Conservation (phyloP, 805 yeast genomes). For the Torulaspora maleeae region DNA sequence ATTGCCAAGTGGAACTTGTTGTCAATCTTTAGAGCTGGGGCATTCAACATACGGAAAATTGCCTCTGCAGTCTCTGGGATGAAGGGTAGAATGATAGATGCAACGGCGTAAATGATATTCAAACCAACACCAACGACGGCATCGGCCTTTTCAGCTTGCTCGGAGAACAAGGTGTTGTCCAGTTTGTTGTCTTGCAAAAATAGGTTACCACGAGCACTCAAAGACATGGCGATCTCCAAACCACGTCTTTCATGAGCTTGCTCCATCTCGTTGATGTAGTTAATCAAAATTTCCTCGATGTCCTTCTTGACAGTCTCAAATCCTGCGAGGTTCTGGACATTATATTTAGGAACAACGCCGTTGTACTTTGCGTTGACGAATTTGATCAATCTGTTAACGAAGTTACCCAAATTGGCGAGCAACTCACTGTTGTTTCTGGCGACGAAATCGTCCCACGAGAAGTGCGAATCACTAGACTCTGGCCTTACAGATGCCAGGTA, state of each 20-base stretch:
- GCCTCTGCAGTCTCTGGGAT: constrained; percentile 78
- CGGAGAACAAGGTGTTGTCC: constrained; percentile 77
- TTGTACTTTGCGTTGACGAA: constrained; percentile 86
- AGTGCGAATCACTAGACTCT: constrained; percentile 92
- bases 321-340: constrained; percentile 44
- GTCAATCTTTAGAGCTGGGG: constrained; percentile 72
- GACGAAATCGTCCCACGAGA: constrained; percentile 96
- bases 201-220: constrained; percentile 89
- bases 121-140: constrained; percentile 91
- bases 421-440: constrained; percentile 89
- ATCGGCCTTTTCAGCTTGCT: constrained; percentile 74
- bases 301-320: constrained; percentile 49
- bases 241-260: constrained; percentile 79
- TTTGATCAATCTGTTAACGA: constrained; percentile 88
- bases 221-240: constrained; percentile 83
- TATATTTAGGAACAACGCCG: constrained; percentile 76
- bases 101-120: constrained; percentile 80
- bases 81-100: constrained; percentile 78
- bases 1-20: constrained; percentile 67
- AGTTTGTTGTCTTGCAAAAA: constrained; percentile 94
- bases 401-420: constrained; percentile 93
- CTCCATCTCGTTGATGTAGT: constrained; percentile 71
- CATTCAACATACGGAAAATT: constrained; percentile 76
- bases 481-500: constrained; percentile 91
- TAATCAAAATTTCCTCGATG: constrained; percentile 53